phyloP scores from a whole-genome alignment of 208 protist species.

The Strigomonas culicis region DNA sequence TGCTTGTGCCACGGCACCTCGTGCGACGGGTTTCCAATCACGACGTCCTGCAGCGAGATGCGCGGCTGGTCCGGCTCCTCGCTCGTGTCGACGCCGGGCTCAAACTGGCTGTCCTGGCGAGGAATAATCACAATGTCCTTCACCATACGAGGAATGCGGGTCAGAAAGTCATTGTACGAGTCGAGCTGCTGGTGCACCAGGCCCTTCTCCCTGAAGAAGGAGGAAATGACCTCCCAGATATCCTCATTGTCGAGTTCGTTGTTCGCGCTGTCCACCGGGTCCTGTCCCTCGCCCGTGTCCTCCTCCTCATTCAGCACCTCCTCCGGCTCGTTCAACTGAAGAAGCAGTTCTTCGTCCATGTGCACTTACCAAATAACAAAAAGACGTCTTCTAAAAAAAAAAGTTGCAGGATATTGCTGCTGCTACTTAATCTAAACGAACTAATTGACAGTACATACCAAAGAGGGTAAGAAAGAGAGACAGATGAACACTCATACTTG shows the following conservation, averaged over 20 bases:
- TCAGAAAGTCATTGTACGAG: conserved; percentile 98
- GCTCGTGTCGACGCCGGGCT: conserved; percentile 43
- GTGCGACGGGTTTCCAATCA: conserved; percentile 79
- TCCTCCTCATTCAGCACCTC: conserved; percentile 12
- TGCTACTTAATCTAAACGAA: background rate
- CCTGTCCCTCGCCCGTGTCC: background rate
- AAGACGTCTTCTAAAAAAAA: conserved; percentile 5
- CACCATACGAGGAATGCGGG: conserved; percentile 82
- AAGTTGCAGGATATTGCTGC: background rate
- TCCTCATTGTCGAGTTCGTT: conserved; percentile 91
- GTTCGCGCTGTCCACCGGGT: conserved; percentile 10
- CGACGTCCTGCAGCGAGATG: conserved; percentile 74
- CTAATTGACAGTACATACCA: background rate
- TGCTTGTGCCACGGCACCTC: conserved; percentile 40
- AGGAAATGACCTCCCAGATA: conserved; percentile 95
- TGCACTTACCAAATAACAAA: conserved; percentile 12
- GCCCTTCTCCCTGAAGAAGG: conserved; percentile 98
- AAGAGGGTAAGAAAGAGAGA: background rate
- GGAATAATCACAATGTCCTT: conserved; percentile 64
- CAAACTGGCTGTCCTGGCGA: conserved; percentile 79
- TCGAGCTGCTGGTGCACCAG: conserved; percentile 99
- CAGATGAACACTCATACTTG: background rate
- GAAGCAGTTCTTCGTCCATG: conserved; percentile 75
- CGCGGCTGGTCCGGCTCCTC: conserved; percentile 66
- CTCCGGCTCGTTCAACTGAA: conserved; percentile 69